These are phyloP conservation scores for Rubia tinctorum DNA, from an alignment of 305 asterid species.

Conservation along the genomic window DNA sequence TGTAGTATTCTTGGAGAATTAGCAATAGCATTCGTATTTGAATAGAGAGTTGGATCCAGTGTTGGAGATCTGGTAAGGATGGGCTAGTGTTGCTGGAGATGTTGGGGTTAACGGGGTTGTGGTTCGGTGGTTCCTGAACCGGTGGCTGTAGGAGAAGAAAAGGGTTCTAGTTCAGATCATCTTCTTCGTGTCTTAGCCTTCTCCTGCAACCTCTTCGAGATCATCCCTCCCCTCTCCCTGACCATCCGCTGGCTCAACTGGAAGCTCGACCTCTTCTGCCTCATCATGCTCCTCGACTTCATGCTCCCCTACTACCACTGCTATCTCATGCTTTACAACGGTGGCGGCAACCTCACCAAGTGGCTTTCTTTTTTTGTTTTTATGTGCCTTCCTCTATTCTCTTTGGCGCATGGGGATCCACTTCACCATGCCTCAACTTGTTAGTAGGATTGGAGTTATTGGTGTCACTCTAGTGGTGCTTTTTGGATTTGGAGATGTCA, in stretches of 20 bases:
- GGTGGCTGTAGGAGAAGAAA: too few species aligned
- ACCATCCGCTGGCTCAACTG: slow-evolving; percentile 98
- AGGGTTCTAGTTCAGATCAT: too few species aligned
- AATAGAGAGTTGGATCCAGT: too few species aligned
- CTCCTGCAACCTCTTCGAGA: slow-evolving; percentile 90
- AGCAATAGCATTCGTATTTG: too few species aligned
- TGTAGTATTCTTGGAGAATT: too few species aligned
- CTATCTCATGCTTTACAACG: slow-evolving; percentile 78
- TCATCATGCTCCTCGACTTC: slow-evolving; percentile 85
- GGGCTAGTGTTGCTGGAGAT: too few species aligned
- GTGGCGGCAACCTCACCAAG: slow-evolving; percentile 89
- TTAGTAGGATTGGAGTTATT: slow-evolving; percentile 96
- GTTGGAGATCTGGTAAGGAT: too few species aligned
- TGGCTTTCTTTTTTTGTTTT: slow-evolving; percentile 56
- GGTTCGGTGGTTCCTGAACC: too few species aligned
- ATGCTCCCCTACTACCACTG: slow-evolving; percentile 98
- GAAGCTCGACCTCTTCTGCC: slow-evolving; percentile 96
- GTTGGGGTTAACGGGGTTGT: too few species aligned
- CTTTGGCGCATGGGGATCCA: slow-evolving; percentile 99
- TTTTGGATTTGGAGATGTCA: slow-evolving; percentile 98
- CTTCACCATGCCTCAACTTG: slow-evolving; percentile 92
- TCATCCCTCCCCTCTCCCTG: slow-evolving; percentile 81
- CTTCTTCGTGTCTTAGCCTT: too few species aligned
- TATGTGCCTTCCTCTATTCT: slow-evolving; percentile 77
- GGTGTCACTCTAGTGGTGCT: slow-evolving; percentile 96